Evolutionary conservation across 2,329 filamentous ascomycete species (phyloP).

Genomic region (Calycina herbarum): DNA sequence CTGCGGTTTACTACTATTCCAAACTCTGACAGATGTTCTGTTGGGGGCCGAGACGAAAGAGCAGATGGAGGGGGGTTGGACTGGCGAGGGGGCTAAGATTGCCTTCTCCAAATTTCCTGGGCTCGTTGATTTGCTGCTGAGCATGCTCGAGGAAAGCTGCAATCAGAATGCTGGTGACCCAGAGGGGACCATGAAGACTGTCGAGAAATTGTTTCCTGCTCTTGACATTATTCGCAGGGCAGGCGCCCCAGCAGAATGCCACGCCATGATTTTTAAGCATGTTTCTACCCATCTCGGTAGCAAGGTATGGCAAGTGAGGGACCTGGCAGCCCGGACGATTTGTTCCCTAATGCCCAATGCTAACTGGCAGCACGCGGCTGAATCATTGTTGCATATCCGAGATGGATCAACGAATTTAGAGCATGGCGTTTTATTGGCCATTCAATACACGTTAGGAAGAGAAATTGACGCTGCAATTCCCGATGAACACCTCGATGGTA

Average conservation of each 20-base stretch:
- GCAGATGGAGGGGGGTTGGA: conserved; percentile 61
- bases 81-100: conserved; percentile 63
- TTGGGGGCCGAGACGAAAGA: conserved; percentile 73
- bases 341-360: conserved; percentile 59
- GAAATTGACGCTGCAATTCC: conserved; percentile 30
- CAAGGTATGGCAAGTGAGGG: conserved; percentile 76
- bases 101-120: conserved; percentile 69
- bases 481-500: neutral
- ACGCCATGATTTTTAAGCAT: conserved; percentile 54
- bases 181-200: conserved; percentile 43
- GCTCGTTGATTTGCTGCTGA: conserved; percentile 62
- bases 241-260: conserved; percentile 59
- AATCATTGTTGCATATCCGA: conserved; percentile 28
- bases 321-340: conserved; percentile 75
- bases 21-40: conserved; percentile 77
- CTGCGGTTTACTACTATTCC: conserved; percentile 84
- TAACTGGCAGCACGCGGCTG: conserved; percentile 44
- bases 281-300: conserved; percentile 66
- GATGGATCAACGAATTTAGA: conserved; percentile 46
- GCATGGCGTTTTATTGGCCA: conserved; percentile 58
- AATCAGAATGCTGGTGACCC: conserved; percentile 11
- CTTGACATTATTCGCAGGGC: conserved; percentile 78
- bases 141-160: conserved; percentile 51
- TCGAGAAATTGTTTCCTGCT: conserved; percentile 78
- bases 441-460: conserved; percentile 58